These are phyloP conservation scores for Paracorniculantispora psalliotae DNA, from an alignment of 2,329 filamentous ascomycete genomes.

Conservation along the genomic window DNA sequence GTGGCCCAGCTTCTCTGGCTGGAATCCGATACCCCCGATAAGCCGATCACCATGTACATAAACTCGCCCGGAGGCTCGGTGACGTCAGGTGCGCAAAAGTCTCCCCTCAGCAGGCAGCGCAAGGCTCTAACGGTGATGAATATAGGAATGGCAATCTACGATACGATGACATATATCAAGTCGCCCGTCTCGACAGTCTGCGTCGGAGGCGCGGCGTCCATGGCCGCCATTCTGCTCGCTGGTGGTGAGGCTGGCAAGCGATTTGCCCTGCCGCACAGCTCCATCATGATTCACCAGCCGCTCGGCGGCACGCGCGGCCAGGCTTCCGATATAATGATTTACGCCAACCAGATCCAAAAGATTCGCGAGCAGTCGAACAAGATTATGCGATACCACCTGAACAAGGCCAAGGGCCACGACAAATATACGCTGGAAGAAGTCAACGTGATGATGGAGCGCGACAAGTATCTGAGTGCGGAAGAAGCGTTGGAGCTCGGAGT, in stretches of 20 bases:
- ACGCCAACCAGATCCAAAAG: slow-evolving; percentile 91
- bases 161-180: slow-evolving; percentile 96
- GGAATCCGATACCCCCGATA: slow-evolving; percentile 91
- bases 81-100: slow-evolving; percentile 49
- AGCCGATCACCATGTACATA: slow-evolving; percentile 96
- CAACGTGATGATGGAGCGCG: slow-evolving; percentile 92
- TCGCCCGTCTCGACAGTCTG: slow-evolving; percentile 93
- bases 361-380: slow-evolving; percentile 80
- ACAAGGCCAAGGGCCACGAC: slow-evolving; percentile 66
- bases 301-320: slow-evolving; percentile 65
- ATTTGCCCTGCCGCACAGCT: slow-evolving; percentile 85
- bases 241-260: slow-evolving; percentile 82
- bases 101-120: background rate
- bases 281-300: slow-evolving; percentile 97
- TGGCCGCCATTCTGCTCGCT: slow-evolving; percentile 84
- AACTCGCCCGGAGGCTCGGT: slow-evolving; percentile 94
- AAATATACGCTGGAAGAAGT: slow-evolving; percentile 78
- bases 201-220: slow-evolving; percentile 87
- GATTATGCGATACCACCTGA: slow-evolving; percentile 85
- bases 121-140: background rate
- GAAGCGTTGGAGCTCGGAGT: slow-evolving; percentile 89
- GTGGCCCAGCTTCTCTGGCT: slow-evolving; percentile 96
- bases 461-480: slow-evolving; percentile 85
- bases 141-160: slow-evolving; percentile 84
- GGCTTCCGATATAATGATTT: slow-evolving; percentile 84